Conservation (phyloP, 331 rosid genomes). For the Dryas integrifolia region DNA sequence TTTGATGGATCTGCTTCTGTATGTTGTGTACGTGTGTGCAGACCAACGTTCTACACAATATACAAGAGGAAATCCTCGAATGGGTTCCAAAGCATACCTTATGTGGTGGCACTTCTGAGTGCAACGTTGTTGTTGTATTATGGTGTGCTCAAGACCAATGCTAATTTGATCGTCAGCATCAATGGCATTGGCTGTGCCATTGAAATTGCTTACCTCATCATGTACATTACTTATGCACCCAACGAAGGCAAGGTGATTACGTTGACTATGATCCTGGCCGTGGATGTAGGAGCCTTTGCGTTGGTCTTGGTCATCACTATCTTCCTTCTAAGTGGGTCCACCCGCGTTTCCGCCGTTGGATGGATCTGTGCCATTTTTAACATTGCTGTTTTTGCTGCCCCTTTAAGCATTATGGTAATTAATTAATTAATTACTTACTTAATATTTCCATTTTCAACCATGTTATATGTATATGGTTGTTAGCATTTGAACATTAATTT, state of each 20-base stretch:
- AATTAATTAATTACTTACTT: no score
- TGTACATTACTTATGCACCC: constrained; percentile 50
- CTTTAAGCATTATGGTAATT: constrained; percentile 62
- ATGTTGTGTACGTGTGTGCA: not conserved
- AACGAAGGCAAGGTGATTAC: constrained; percentile 43
- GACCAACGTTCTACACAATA: constrained; percentile 71
- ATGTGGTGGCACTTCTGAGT: constrained; percentile 64
- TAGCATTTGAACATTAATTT: no score
- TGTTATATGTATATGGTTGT: no score
- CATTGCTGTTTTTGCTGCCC: constrained; percentile 70
- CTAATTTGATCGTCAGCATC: constrained; percentile 50
- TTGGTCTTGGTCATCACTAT: constrained; percentile 29
- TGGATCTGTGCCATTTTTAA: constrained; percentile 57
- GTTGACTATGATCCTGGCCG: constrained; percentile 28
- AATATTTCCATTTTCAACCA: no score
- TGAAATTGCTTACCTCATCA: constrained; percentile 40
- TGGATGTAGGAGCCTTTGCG: constrained; percentile 36
- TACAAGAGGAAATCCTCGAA: constrained; percentile 56
- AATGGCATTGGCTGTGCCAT: constrained; percentile 52
- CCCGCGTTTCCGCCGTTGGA: constrained; percentile 45
- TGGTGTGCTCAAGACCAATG: constrained; percentile 55
- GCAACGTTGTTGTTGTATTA: constrained; percentile 57
- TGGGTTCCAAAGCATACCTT: constrained; percentile 67
- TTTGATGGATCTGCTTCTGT: no score
- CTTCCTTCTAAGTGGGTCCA: constrained; percentile 28